Evolutionary conservation across 768 basidiomycete genomes (phyloP), one percentile per base, ranked within the genome.

Genomic region (Trametes villosa): DNA sequence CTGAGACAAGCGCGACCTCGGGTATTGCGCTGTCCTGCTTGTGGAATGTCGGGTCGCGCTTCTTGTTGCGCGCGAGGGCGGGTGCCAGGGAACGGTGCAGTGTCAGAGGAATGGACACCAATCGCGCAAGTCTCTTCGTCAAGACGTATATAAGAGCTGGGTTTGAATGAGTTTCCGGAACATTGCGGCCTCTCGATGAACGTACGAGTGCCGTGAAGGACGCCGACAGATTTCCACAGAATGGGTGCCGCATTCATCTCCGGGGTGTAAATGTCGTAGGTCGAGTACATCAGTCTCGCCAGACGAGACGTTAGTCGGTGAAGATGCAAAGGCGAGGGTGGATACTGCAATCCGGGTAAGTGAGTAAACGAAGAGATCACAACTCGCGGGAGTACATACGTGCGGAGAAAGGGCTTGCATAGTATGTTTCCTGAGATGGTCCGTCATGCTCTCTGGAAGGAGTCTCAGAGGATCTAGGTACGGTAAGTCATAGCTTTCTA

Each of bases 181-280:
- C 18, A 31, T 9, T 17, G 27, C 29, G 26, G 17, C 9, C 18
- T 15, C 42, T 20, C 18, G n/a, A 31, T 17, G 40, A 51, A 83
- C 93, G 49, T 75, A 96, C 94, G 90, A 56, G 86, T 86, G 40
- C 91, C 87, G 50, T 86, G 83, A 53, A 96, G 76, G 13, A 79
- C 77, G 57, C 85, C 81, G 22, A 88, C 80, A 2, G 86, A 78
- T 17, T 90, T 81, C 94, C 94, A 96, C 34, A 94, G 78, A 20
- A 94, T 73, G 1, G 89, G 89, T 9, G 86, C 85, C 2, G 82
- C 82, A 69, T 96, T 96, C 63, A 81, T 74, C 68, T 92, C 91
- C 5, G 94, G 92, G 7, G 86, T 85, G 50, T 73, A 70, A 17
- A 95, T 74, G 20, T 81, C 83, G 71, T 86, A 91, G 2, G 71